Percentiles rank a stretch among this genome's conserved stretches.
Evolutionary conservation across 202 grass and related monocot species (phyloP).

Genomic region (Sporobolus alterniflorus): DNA sequence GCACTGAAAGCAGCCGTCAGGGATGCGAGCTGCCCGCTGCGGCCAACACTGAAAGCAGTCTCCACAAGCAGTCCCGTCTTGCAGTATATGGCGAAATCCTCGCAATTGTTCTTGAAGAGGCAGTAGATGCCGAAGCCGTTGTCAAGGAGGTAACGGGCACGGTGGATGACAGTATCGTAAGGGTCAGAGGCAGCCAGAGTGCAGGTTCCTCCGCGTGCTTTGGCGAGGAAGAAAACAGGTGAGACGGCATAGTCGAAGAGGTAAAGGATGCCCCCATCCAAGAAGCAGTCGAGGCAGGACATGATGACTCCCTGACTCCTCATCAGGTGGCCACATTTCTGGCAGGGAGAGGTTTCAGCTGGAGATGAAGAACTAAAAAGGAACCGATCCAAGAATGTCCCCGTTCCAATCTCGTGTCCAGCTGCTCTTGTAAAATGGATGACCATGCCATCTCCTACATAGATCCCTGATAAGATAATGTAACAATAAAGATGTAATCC

Average conservation of each 20-base stretch:
- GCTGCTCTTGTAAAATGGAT: constrained; percentile 81
- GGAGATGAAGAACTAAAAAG: constrained; percentile 61
- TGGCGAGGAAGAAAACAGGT: constrained; percentile 73
- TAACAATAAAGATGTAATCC: background rate
- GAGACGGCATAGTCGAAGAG: constrained; percentile 69
- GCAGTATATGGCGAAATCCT: constrained; percentile 95
- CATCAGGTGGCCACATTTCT: constrained; percentile 54
- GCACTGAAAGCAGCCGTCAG: constrained; percentile 53
- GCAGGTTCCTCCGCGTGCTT: constrained; percentile 86
- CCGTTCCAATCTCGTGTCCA: constrained; percentile 83
- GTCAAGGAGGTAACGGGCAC: constrained; percentile 61
- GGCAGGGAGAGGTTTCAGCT: constrained; percentile 31
- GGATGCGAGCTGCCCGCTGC: constrained; percentile 80
- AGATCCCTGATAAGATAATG: constrained; percentile 65
- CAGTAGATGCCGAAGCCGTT: constrained; percentile 72
- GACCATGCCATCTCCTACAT: constrained; percentile 76
- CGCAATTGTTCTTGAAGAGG: constrained; percentile 94
- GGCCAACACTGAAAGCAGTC: constrained; percentile 59
- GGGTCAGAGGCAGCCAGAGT: constrained; percentile 70
- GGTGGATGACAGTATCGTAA: constrained; percentile 44
- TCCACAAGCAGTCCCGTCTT: constrained; percentile 73
- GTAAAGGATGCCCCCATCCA: constrained; percentile 65
- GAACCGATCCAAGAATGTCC: constrained; percentile 57
- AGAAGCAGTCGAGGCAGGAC: constrained; percentile 88
- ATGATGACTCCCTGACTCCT: constrained; percentile 56